A percentile compares a stretch with the other conserved stretches of the same genome.
These are phyloP conservation scores for Nannochloropsis salina DNA, from an alignment of 108 stramenopile species.

Conservation along the genomic window DNA sequence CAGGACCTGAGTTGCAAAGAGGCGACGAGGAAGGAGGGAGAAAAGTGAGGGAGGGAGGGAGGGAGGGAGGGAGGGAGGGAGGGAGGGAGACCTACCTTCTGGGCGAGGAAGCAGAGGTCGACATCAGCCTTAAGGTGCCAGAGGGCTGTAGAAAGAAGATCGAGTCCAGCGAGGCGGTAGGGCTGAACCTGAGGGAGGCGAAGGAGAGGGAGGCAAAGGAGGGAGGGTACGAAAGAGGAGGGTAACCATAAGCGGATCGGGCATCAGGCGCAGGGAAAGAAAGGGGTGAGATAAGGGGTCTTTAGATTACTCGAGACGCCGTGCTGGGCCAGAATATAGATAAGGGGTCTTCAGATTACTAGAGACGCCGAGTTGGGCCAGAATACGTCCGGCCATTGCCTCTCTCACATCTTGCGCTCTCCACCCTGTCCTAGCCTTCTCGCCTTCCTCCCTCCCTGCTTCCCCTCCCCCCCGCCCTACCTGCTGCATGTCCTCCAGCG, in stretches of 20 bases:
- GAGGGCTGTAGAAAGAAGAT: slow-evolving; percentile 76
- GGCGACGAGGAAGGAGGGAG: background rate
- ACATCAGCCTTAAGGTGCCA: slow-evolving; percentile 95
- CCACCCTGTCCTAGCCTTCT: background rate
- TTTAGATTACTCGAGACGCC: background rate
- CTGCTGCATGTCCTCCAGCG: slow-evolving; percentile 68
- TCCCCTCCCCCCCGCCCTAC: slow-evolving; percentile 33
- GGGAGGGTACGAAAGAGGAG: background rate
- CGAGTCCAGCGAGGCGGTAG: slow-evolving; percentile 82
- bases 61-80: background rate
- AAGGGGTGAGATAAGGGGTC: background rate
- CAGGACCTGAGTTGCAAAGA: background rate
- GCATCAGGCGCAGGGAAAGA: background rate
- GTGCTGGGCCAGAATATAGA: too few relatives aligned
- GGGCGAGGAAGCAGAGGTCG: slow-evolving; percentile 83
- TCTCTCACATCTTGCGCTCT: background rate
- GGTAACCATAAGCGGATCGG: background rate
- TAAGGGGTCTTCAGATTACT: too few relatives aligned
- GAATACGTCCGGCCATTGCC: background rate
- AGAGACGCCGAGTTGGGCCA: too few relatives aligned
- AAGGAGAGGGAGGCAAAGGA: background rate
- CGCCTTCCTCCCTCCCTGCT: background rate
- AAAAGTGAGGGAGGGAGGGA: background rate
- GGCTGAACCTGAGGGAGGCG: slow-evolving; percentile 76
- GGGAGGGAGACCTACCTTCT: slow-evolving; percentile 57